Conservation (phyloP, 1,139 yeast genomes). For the Suhomyces coccinellae region DNA sequence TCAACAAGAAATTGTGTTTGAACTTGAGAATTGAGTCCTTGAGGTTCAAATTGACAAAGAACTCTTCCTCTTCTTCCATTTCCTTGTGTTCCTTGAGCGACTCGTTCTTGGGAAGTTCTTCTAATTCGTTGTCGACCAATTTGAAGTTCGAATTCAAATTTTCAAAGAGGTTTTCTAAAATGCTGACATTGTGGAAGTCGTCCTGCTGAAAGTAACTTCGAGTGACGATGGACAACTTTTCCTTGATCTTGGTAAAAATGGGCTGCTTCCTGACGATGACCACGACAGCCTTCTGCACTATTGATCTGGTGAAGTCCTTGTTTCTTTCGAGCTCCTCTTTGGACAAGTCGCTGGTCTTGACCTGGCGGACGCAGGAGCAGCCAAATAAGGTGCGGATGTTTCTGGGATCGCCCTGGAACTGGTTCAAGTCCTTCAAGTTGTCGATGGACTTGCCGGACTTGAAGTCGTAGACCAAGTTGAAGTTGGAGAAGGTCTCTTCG, state of each 20-base stretch:
- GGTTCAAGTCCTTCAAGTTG: slow-evolving; percentile 43
- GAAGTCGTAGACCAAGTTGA: slow-evolving; percentile 79
- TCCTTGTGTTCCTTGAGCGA: slow-evolving; percentile 14
- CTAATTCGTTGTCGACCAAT: slow-evolving; percentile 24
- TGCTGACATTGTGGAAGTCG: slow-evolving; percentile 66
- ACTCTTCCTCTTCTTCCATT: slow-evolving; percentile 39
- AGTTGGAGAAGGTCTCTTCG: slow-evolving; percentile 91
- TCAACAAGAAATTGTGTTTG: slow-evolving; percentile 58
- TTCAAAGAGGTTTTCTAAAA: slow-evolving; percentile 72
- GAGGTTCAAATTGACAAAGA: slow-evolving; percentile 73
- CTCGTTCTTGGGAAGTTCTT: slow-evolving; percentile 8
- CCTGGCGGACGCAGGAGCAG: slow-evolving; percentile 88
- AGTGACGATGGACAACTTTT: slow-evolving; percentile 86
- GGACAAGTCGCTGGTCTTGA: slow-evolving; percentile 60
- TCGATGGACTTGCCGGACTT: slow-evolving; percentile 47
- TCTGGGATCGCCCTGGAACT: slow-evolving; percentile 46
- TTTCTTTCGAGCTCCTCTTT: slow-evolving; percentile 49
- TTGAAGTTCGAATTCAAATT: slow-evolving; percentile 53
- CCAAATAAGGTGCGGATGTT: slow-evolving; percentile 80
- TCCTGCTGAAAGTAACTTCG: slow-evolving; percentile 81
- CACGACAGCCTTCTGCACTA: slow-evolving; percentile 89
- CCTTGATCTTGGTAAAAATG: slow-evolving; percentile 82
- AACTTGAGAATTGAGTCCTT: slow-evolving; percentile 64
- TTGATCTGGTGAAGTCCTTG: slow-evolving; percentile 77
- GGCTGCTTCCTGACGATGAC: slow-evolving; percentile 82